Conservation (phyloP, 805 yeast species). For the Ogataea corticis region DNA sequence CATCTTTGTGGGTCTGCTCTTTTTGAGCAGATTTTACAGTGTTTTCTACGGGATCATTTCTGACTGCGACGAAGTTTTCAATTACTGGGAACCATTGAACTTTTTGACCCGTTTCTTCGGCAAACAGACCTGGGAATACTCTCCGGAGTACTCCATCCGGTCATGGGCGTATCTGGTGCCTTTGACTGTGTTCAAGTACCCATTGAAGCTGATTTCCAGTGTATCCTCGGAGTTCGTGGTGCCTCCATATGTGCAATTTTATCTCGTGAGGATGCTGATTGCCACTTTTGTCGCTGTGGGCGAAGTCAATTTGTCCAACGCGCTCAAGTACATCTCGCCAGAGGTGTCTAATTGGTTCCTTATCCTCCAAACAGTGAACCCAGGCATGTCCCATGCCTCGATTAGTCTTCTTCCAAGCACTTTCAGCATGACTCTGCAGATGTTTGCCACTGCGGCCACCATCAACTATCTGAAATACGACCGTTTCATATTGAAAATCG, state of each 20-base stretch:
- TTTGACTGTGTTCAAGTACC: slow-evolving; percentile 32
- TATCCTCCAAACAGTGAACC: slow-evolving; percentile 58
- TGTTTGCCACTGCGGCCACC: slow-evolving; percentile 44
- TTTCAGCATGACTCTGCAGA: slow-evolving; percentile 60
- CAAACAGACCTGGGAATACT: slow-evolving; percentile 94
- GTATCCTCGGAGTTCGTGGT: slow-evolving; percentile 3
- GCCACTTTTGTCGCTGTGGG: slow-evolving; percentile 43
- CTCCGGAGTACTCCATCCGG: slow-evolving; percentile 84
- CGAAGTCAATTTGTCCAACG: slow-evolving; percentile 53
- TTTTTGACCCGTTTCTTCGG: slow-evolving; percentile 78
- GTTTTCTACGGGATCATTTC: slow-evolving; percentile 67
- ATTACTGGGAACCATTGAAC: slow-evolving; percentile 94
- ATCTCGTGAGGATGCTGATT: slow-evolving; percentile 47
- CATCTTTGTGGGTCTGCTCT: slow-evolving; percentile 22
- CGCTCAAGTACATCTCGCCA: slow-evolving; percentile 39
- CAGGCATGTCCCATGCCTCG: slow-evolving; percentile 90
- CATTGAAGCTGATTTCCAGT: slow-evolving; percentile 18
- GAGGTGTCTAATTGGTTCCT: slow-evolving; percentile 60
- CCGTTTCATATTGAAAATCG: slow-evolving; percentile 19
- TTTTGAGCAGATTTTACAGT: slow-evolving; percentile 36
- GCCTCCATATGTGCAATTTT: slow-evolving; percentile 44
- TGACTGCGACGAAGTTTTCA: slow-evolving; percentile 91
- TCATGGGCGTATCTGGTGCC: slow-evolving; percentile 78
- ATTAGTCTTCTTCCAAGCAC: slow-evolving; percentile 84
- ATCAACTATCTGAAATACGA: slow-evolving; percentile 36